Conservation (phyloP, 108 stramenopile genomes). For the Cyclotella cryptica region DNA sequence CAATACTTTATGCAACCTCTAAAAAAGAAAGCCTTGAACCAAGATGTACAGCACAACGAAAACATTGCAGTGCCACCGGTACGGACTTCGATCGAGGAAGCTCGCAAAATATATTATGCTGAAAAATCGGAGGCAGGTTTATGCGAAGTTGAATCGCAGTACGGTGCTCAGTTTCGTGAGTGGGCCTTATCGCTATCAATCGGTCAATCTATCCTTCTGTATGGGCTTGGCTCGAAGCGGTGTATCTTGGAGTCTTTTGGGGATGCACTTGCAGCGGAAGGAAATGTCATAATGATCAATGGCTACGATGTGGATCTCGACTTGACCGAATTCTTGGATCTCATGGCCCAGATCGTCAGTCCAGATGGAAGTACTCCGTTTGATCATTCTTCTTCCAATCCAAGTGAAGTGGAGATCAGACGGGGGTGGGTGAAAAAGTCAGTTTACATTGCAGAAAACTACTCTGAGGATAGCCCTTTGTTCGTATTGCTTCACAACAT, state of each 20-base stretch:
- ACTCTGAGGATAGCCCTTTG: conserved; percentile 56
- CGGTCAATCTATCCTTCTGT: conserved; percentile 76
- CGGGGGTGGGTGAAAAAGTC: conserved; percentile 53
- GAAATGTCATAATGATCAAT: conserved; percentile 52
- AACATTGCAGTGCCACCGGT: conserved; percentile 27
- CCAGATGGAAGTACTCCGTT: background rate
- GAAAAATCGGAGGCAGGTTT: conserved; percentile 15
- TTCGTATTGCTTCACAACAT: conserved; percentile 80
- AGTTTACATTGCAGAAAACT: conserved; percentile 49
- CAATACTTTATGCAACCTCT: conserved; percentile 33
- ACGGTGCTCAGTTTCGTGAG: conserved; percentile 40
- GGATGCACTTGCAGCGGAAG: conserved; percentile 41
- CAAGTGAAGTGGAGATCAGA: conserved; percentile 29
- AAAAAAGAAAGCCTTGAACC: conserved; percentile 17
- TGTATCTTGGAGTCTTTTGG: conserved; percentile 66
- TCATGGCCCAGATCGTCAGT: conserved; percentile 21
- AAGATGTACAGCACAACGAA: background rate
- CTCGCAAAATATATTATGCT: conserved; percentile 17
- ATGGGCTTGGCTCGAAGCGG: conserved; percentile 79
- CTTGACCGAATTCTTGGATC: conserved; percentile 56
- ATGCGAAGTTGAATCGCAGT: conserved; percentile 17
- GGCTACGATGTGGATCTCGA: conserved; percentile 54
- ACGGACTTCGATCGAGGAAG: conserved; percentile 27
- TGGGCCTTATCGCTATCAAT: conserved; percentile 73
- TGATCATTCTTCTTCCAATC: conserved; percentile 53